Percentiles rank a stretch among this genome's conserved stretches.
phyloP scores from a whole-genome alignment of 1,139 yeast genomes.

The Wickerhamiella infanticola region DNA sequence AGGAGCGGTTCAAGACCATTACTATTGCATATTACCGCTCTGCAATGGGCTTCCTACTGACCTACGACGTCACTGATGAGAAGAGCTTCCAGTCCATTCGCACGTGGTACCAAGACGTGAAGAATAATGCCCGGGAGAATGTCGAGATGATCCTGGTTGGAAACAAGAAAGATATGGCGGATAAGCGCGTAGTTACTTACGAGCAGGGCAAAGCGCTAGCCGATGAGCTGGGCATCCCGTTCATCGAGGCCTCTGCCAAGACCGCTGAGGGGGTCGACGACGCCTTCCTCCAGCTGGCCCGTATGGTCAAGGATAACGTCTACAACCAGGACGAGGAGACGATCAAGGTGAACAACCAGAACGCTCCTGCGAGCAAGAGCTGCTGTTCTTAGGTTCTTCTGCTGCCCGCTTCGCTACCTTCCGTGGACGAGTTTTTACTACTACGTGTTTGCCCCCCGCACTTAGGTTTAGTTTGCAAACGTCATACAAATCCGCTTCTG shows the following conservation, averaged over 20 bases:
- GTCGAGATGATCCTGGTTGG: conserved; percentile 91
- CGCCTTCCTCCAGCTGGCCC: conserved; percentile 82
- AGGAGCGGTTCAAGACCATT: conserved; percentile 93
- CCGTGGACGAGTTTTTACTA: no score
- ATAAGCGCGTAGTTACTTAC: conserved; percentile 54
- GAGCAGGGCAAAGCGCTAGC: conserved; percentile 90
- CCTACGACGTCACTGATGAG: conserved; percentile 92
- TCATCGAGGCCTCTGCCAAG: conserved; percentile 92
- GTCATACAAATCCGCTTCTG: no score
- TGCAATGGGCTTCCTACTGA: conserved; percentile 94
- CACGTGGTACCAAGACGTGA: conserved; percentile 89
- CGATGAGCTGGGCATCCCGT: conserved; percentile 74
- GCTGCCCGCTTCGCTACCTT: no score
- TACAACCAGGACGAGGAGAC: conserved; percentile 23
- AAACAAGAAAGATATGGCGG: conserved; percentile 77
- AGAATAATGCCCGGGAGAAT: conserved; percentile 91
- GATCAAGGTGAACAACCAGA: conserved; percentile 11
- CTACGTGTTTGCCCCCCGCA: no score
- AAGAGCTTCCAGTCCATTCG: conserved; percentile 75
- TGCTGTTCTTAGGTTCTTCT: conserved; percentile 4
- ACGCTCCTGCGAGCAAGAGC: conserved; percentile 11
- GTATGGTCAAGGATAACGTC: conserved; percentile 67
- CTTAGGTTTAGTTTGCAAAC: no score
- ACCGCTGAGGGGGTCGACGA: conserved; percentile 84
- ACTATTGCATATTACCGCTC: conserved; percentile 98